Percentiles rank a stretch among this genome's conserved stretches.
These are phyloP conservation scores for Populus deltoides DNA, from an alignment of 345 rosid genomes.

Conservation along the genomic window DNA sequence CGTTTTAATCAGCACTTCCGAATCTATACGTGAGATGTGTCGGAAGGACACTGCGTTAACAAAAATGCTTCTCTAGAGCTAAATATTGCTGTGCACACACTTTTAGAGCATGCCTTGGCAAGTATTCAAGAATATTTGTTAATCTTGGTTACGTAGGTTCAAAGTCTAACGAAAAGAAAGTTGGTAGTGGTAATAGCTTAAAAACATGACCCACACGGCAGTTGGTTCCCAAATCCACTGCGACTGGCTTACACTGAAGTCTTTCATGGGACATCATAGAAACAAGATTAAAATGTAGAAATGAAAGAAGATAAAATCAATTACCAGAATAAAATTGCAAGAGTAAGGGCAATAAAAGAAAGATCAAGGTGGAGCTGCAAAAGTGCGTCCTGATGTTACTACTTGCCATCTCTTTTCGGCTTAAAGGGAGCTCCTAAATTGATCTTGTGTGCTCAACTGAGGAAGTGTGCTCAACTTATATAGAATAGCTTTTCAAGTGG, in stretches of 20 bases:
- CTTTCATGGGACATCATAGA: background rate
- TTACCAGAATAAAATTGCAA: conserved; percentile 49
- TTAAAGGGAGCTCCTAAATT: background rate
- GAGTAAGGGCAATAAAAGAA: conserved; percentile 45
- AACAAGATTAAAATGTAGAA: background rate
- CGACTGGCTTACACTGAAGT: no score
- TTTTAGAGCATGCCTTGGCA: no score
- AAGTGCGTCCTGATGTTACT: conserved; percentile 5
- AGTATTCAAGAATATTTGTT: no score
- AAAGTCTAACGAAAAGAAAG: background rate
- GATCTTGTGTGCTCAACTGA: background rate
- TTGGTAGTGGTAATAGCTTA: background rate
- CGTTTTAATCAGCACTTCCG: no score
- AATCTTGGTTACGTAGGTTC: no score
- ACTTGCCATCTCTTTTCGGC: conserved; percentile 26
- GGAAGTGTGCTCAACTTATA: background rate
- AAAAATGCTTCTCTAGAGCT: no score
- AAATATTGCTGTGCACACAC: no score
- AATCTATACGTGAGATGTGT: background rate
- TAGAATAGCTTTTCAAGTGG: background rate
- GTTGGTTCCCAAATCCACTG: background rate
- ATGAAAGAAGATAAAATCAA: background rate
- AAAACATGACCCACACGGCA: no score
- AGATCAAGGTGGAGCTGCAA: conserved; percentile 19
- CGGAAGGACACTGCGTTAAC: background rate